phyloP scores from a whole-genome alignment of 441 rosid species.

The Mallotus repandus region DNA sequence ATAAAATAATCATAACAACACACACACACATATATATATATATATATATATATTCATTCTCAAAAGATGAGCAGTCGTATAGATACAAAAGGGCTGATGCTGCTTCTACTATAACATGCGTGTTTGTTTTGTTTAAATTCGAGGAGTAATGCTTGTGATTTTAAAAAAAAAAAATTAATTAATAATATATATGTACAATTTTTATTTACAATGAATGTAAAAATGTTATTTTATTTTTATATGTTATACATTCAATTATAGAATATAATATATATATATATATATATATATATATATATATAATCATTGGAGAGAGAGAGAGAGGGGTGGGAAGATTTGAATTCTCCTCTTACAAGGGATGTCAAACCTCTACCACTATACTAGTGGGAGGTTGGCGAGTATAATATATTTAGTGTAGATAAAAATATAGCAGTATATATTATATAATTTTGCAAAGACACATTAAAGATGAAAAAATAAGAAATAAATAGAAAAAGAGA shows the following conservation, averaged over 20 bases:
- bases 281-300: no score
- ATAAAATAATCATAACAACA: background rate
- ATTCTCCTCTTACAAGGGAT: no score
- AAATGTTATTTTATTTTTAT: no score
- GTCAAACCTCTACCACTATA: no score
- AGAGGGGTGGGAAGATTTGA: no score
- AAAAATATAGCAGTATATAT: no score
- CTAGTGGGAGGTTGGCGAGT: no score
- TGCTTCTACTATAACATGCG: slow-evolving; percentile 20
- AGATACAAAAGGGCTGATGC: slow-evolving; percentile 6
- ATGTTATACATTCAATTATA: background rate
- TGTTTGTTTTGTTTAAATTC: slow-evolving; percentile 27
- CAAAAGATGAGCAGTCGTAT: slow-evolving; percentile 10
- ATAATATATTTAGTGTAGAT: no score
- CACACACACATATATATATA: no score
- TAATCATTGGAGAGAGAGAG: no score
- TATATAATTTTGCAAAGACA: background rate
- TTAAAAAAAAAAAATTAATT: no score
- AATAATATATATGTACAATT: background rate
- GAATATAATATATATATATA: no score
- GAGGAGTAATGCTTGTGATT: slow-evolving; percentile 17
- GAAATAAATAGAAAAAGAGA: background rate
- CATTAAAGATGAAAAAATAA: background rate
- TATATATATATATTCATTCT: background rate
- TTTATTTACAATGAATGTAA: background rate